Percentiles rank a stretch among this genome's conserved stretches.
Evolutionary conservation across 169 alveolate species (phyloP).

Genomic region (Theileria sp.): DNA sequence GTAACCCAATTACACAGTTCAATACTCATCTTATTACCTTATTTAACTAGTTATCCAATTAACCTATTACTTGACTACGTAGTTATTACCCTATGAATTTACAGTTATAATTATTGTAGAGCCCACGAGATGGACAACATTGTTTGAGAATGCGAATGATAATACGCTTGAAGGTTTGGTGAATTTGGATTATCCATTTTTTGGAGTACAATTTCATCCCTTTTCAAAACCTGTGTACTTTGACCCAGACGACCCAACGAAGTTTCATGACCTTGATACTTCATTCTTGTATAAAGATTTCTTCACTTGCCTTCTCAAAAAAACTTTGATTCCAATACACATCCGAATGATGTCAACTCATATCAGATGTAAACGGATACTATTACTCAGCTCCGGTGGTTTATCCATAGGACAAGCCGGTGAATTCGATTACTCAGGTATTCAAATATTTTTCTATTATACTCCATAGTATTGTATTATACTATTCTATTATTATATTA

Average conservation of each 20-base stretch:
- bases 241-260: conserved; percentile 80
- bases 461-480: no score
- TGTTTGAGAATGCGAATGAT: conserved; percentile 85
- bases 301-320: conserved; percentile 61
- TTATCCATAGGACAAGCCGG: conserved; percentile 89
- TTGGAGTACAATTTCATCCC: conserved; percentile 86
- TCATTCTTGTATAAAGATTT: conserved; percentile 78
- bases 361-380: conserved; percentile 62
- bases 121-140: conserved; percentile 68
- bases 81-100: background rate
- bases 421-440: conserved; percentile 83
- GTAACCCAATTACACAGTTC: conserved; percentile 18
- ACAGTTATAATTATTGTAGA: conserved; percentile 41
- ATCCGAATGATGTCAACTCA: conserved; percentile 73
- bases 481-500: no score
- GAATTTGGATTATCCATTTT: conserved; percentile 77
- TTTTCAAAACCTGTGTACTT: conserved; percentile 22
- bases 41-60: no score
- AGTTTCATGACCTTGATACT: conserved; percentile 69
- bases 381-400: conserved; percentile 81
- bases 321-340: conserved; percentile 67
- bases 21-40: background rate
- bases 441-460: no score
- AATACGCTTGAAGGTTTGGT: conserved; percentile 81
- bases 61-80: no score